Conservation (phyloP, 495 filamentous ascomycete genomes). For the Recurvomyces mirabilis region DNA sequence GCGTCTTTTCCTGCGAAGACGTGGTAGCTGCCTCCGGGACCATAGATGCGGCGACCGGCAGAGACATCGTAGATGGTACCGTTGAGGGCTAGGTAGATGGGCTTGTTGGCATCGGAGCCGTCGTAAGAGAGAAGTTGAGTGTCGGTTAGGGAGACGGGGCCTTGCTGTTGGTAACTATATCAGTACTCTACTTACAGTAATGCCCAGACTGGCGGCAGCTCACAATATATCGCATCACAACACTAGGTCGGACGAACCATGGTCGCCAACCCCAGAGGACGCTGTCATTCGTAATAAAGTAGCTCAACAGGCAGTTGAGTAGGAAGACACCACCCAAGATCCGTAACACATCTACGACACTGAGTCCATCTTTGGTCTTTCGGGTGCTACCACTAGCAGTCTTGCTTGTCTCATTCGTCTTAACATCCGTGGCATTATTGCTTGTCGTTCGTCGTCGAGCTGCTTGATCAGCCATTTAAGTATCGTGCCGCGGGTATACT, state of each 20-base stretch:
- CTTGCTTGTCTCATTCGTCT: too few species aligned
- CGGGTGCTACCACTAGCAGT: too few species aligned
- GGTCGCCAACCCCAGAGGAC: constrained; percentile 60
- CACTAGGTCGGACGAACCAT: constrained; percentile 46
- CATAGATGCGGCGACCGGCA: constrained; percentile 62
- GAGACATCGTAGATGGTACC: constrained; percentile 91
- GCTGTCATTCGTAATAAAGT: constrained; percentile 62
- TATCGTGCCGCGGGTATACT: too few species aligned
- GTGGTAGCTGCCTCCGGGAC: constrained; percentile 76
- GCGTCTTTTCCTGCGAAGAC: constrained; percentile 85
- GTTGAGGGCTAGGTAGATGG: constrained; percentile 88
- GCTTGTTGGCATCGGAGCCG: constrained; percentile 60
- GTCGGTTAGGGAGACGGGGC: constrained; percentile 52
- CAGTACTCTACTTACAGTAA: too few species aligned
- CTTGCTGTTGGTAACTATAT: constrained; percentile 22
- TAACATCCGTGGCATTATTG: too few species aligned
- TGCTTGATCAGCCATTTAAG: too few species aligned
- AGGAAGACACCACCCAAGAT: constrained; percentile 58
- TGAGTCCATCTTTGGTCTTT: too few species aligned
- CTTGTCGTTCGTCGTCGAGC: too few species aligned
- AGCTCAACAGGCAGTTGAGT: constrained; percentile 60
- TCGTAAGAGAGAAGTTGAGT: constrained; percentile 62
- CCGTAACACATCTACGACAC: constrained; percentile 63
- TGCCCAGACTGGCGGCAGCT: too few species aligned
- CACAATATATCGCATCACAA: constrained; percentile 26